These are phyloP conservation scores for Crotalaria pallida DNA, from an alignment of 306 rosid species.

Conservation along the genomic window DNA sequence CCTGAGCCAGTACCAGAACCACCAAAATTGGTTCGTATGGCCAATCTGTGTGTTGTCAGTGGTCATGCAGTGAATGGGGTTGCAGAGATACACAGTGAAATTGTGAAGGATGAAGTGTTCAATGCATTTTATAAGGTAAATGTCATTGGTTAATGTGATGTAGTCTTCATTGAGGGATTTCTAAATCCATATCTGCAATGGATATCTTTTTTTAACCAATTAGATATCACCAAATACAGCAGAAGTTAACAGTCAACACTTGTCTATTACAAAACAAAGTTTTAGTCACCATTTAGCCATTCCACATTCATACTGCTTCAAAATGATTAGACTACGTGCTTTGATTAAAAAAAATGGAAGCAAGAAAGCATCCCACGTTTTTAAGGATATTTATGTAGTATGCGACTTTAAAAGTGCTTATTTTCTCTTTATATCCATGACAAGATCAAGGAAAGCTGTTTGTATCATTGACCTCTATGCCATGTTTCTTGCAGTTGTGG, in stretches of 20 bases:
- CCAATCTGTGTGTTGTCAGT: constrained; percentile 91
- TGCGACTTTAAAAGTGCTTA: neutral
- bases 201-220: neutral
- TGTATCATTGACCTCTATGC: constrained; percentile 23
- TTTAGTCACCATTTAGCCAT: neutral
- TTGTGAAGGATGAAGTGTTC: constrained; percentile 90
- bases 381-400: neutral
- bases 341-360: neutral
- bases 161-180: constrained; percentile 13
- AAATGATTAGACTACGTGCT: neutral
- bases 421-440: neutral
- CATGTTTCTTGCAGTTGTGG: constrained; percentile 69
- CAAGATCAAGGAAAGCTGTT: constrained; percentile 10
- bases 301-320: neutral
- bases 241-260: constrained; percentile 5
- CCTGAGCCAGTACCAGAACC: constrained; percentile 61
- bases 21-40: constrained; percentile 92
- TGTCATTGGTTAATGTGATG: constrained; percentile 8
- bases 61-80: constrained; percentile 99
- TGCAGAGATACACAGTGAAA: constrained; percentile 96
- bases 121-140: constrained; percentile 78
- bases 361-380: neutral
- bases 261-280: neutral
- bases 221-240: neutral
- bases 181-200: neutral